These are phyloP conservation scores for Syncephalastrum sp. DNA, from an alignment of 371 early-diverging fungal genomes.

Conservation along the genomic window DNA sequence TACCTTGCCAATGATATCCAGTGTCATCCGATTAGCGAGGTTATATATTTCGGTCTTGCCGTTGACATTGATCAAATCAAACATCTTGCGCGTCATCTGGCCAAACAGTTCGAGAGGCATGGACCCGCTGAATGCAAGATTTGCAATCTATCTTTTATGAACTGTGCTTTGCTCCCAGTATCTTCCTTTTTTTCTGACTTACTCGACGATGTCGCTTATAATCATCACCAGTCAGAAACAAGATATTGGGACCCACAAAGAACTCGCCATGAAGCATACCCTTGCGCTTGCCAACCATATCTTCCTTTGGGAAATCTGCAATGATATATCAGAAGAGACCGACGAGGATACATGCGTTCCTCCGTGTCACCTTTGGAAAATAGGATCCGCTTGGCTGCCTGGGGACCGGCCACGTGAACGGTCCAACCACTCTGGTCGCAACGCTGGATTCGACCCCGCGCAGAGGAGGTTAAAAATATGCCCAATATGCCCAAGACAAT, in stretches of 20 bases:
- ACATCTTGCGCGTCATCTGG: conserved; percentile 14
- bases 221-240: conserved; percentile 13
- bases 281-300: neutral
- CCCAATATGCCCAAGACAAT: neutral
- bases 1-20: no score
- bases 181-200: no score
- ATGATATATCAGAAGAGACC: no score
- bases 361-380: no score
- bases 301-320: conserved; percentile 5
- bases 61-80: conserved; percentile 17
- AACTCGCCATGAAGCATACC: conserved; percentile 11
- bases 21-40: no score
- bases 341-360: no score
- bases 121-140: conserved; percentile 43
- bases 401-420: conserved; percentile 8
- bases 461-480: neutral
- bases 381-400: conserved; percentile 7
- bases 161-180: no score
- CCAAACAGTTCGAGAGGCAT: conserved; percentile 39
- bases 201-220: conserved; percentile 26
- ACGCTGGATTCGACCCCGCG: neutral
- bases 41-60: no score
- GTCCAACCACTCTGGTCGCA: conserved; percentile 8
- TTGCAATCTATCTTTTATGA: conserved; percentile 14
- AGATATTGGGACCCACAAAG: conserved; percentile 15